phyloP scores from a whole-genome alignment of 2,329 filamentous ascomycete genomes.

The Neonectria magnoliae region DNA sequence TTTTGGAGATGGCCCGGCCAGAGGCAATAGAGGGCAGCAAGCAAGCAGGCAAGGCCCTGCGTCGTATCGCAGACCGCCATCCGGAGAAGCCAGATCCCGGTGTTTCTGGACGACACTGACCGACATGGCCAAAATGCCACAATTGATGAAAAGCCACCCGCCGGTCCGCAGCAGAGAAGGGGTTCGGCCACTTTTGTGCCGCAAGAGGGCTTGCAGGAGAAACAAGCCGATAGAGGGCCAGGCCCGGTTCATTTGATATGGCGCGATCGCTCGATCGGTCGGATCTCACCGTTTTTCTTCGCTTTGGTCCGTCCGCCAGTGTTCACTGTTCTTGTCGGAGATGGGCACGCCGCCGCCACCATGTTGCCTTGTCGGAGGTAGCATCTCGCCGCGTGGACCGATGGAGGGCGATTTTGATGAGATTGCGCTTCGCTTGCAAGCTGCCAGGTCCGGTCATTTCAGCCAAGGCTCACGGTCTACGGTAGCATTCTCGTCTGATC shows the following conservation, averaged over 20 bases:
- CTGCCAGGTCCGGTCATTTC: not conserved
- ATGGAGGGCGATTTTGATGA: not conserved
- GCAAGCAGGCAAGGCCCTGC: not conserved
- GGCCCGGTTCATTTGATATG: not conserved
- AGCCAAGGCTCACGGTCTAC: not conserved
- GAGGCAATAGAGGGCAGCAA: not conserved
- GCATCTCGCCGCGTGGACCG: not conserved
- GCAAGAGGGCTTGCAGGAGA: not conserved
- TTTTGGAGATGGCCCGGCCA: constrained; percentile 28
- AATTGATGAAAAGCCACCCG: not conserved
- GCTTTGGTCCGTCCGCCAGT: not conserved
- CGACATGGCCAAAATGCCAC: not conserved
- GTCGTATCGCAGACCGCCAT: constrained; percentile 15
- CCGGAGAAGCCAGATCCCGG: not conserved
- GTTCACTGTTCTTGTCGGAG: constrained; percentile 1
- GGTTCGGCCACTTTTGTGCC: constrained; percentile 2
- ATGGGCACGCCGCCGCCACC: constrained; percentile 10
- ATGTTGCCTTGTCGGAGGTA: constrained; percentile 7
- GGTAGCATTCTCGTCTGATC: constrained; percentile 22
- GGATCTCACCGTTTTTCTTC: constrained; percentile 20
- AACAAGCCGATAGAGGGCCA: not conserved
- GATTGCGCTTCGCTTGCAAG: constrained; percentile 14
- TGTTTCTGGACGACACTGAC: not conserved
- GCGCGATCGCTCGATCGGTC: constrained; percentile 16
- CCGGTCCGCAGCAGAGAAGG: not conserved